Evolutionary conservation across 345 rosid species (phyloP), one percentile per base, ranked within the genome.

Genomic region (Dovyalis caffra): DNA sequence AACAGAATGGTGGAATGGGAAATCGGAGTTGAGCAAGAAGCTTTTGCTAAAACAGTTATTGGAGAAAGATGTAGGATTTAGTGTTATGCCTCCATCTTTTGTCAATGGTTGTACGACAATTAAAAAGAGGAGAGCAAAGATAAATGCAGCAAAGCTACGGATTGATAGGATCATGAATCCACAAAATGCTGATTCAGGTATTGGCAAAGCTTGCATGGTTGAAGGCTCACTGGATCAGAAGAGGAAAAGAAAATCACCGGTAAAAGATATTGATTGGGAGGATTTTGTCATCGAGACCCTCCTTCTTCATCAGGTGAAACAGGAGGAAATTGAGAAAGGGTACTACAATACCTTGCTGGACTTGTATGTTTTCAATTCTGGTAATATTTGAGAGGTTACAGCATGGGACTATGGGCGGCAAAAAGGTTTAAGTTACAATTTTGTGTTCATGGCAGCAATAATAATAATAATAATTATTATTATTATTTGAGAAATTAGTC

Each of bases 1-100:
- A n/a, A 69, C 71, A 65, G 90, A 87, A 68, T 92, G 97, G 95
- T 92, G 99, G 99, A 83, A 74, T 66, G 99, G 97, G 38, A 88
- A 86, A 74, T 92, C 94, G 0, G 82, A 76, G 60, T 72, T 92
- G 80, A 87, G 97, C 78, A 88, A 88, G 79, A 90, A 84, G 81
- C 87, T 90, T 80, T n/a, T 87, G 77, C 80, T 92, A 10, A 81
- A 88, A 86, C 81, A 90, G 68, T 76, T 92, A 76, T 66, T 91
- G 83, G 90, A 91, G 84, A 88, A 81, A 82, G 91, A 95, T 76
- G 86, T 90, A 47, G 99, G 99, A 33, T 80, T 87, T 76, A 82
- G 86, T 21, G 68, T 75, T 32, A 51, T 86, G 86, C 99, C 97
- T 71, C 92, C 89, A 18, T 91, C 95, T 73, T 95, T 85, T 70